Conservation (phyloP, 1,284 basidiomycete genomes). For the Microbotryomycetes sp. region DNA sequence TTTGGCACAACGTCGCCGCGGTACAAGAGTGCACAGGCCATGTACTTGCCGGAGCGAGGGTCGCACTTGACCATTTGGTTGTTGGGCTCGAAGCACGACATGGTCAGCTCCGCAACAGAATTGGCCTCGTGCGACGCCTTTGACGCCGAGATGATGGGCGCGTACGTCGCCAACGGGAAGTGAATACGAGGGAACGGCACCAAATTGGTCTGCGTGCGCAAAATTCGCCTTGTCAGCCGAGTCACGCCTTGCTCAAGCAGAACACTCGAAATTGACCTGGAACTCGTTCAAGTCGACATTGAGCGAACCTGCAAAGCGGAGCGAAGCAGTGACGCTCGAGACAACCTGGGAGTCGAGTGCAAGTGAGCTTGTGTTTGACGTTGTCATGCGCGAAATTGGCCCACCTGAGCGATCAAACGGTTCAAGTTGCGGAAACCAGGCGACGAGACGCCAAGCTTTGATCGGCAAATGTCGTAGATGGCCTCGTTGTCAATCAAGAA, state of each 20-base stretch:
- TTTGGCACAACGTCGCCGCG: slow-evolving; percentile 91
- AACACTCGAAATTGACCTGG: slow-evolving; percentile 73
- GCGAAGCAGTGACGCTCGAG: slow-evolving; percentile 92
- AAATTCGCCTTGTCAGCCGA: background rate
- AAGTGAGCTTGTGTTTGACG: background rate
- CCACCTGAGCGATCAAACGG: slow-evolving; percentile 80
- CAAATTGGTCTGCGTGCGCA: slow-evolving; percentile 9
- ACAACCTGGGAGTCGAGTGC: slow-evolving; percentile 66
- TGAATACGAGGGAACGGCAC: slow-evolving; percentile 66
- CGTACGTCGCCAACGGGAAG: slow-evolving; percentile 94
- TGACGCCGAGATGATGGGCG: slow-evolving; percentile 78
- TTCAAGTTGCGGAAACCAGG: slow-evolving; percentile 95
- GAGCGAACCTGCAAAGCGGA: slow-evolving; percentile 94
- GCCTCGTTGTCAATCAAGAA: slow-evolving; percentile 91
- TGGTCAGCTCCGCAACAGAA: slow-evolving; percentile 96
- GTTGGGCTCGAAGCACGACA: slow-evolving; percentile 93
- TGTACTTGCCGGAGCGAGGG: slow-evolving; percentile 85
- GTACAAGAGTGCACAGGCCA: slow-evolving; percentile 50
- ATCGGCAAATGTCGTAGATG: slow-evolving; percentile 99
- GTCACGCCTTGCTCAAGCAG: background rate
- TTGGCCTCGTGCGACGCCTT: slow-evolving; percentile 92
- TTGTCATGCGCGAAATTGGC: background rate
- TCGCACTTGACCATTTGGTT: slow-evolving; percentile 98
- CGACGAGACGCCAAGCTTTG: slow-evolving; percentile 75
- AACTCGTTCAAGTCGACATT: slow-evolving; percentile 99